phyloP scores from a whole-genome alignment of 805 yeast species.

The Nakazawaea populi region DNA sequence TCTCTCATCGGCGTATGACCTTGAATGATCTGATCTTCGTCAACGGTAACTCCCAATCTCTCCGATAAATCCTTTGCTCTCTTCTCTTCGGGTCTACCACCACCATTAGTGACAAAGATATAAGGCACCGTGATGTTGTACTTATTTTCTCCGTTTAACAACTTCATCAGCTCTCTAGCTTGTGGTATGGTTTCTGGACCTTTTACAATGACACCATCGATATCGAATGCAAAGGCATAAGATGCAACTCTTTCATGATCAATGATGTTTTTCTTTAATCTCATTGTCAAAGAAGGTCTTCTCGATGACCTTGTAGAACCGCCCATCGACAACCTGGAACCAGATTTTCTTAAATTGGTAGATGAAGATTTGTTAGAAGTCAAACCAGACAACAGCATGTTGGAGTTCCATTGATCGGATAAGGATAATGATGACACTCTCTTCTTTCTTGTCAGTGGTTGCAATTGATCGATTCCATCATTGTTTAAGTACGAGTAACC shows the following conservation, averaged over 20 bases:
- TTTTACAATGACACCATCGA: slow-evolving; percentile 83
- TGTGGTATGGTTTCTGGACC: slow-evolving; percentile 84
- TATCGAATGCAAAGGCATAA: slow-evolving; percentile 88
- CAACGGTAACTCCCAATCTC: slow-evolving; percentile 53
- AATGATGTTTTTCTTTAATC: slow-evolving; percentile 45
- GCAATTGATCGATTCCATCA: slow-evolving; percentile 65
- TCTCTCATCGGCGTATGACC: slow-evolving; percentile 95
- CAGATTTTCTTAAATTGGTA: slow-evolving; percentile 14
- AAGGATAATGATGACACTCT: slow-evolving; percentile 62
- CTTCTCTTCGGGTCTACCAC: slow-evolving; percentile 75
- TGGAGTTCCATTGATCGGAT: slow-evolving; percentile 56
- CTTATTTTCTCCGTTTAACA: slow-evolving; percentile 73
- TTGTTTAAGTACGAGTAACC: slow-evolving; percentile 53
- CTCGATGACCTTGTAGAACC: slow-evolving; percentile 32
- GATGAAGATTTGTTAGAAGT: slow-evolving; percentile 7
- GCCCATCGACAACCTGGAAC: slow-evolving; percentile 21
- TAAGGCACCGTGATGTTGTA: slow-evolving; percentile 78
- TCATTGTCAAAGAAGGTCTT: slow-evolving; percentile 37
- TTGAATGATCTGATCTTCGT: slow-evolving; percentile 79
- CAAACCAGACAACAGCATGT: slow-evolving; percentile 27
- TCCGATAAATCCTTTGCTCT: slow-evolving; percentile 67
- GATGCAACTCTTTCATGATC: slow-evolving; percentile 73
- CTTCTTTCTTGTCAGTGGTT: slow-evolving; percentile 56
- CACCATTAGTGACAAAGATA: slow-evolving; percentile 86
- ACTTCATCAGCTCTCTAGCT: slow-evolving; percentile 64